Conservation (phyloP, 129 eudicot genomes). For the Flaveria linearis region DNA sequence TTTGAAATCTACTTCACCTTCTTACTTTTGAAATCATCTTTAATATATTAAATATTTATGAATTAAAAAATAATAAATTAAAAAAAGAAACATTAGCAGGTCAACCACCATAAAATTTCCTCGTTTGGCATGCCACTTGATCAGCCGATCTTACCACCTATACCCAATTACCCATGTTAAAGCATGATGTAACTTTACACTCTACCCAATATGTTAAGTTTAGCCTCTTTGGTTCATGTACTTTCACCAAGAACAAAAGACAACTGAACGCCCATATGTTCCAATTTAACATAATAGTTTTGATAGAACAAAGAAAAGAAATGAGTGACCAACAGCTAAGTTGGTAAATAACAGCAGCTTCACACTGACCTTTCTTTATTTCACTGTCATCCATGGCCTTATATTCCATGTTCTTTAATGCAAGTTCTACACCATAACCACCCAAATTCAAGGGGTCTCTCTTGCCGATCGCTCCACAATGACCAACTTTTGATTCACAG, state of each 20-base stretch:
- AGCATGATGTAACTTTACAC: neutral
- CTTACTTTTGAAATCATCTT: neutral
- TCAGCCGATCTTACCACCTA: no score
- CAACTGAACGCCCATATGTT: neutral
- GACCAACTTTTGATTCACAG: constrained; percentile 72
- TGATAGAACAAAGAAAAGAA: neutral
- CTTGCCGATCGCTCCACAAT: constrained; percentile 76
- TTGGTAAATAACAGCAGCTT: neutral
- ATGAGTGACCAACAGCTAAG: neutral
- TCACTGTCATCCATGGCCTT: constrained; percentile 99
- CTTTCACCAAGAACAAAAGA: constrained; percentile 1
- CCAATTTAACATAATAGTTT: neutral
- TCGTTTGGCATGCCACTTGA: no score
- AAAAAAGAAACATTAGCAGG: no score
- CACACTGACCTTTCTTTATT: constrained; percentile 67
- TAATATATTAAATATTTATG: neutral
- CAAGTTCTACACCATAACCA: constrained; percentile 99
- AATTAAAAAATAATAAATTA: no score
- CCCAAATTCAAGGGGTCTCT: constrained; percentile 78
- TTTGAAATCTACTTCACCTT: neutral
- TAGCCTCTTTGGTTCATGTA: neutral
- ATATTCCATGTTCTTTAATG: constrained; percentile 97
- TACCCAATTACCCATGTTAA: no score
- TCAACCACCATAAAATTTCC: no score
- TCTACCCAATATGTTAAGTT: neutral